phyloP scores from a whole-genome alignment of 2,329 filamentous ascomycete genomes.

The Colletotrichum theobromicola region DNA sequence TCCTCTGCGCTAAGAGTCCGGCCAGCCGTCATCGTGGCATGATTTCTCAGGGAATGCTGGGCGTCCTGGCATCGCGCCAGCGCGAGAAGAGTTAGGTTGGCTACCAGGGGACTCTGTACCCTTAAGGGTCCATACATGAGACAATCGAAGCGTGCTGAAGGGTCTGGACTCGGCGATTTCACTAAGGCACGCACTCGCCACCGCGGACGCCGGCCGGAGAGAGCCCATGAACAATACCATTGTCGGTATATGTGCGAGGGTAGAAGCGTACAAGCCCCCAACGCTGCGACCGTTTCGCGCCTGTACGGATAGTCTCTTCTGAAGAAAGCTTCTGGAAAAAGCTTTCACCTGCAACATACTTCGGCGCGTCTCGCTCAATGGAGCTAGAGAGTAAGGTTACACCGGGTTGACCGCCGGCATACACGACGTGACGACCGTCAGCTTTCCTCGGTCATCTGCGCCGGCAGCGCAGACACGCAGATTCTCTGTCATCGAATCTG shows the following conservation, averaged over 20 bases:
- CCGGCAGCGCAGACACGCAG: not conserved
- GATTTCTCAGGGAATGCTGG: not conserved
- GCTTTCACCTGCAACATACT: not conserved
- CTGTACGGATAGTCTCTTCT: not conserved
- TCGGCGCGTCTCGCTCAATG: not conserved
- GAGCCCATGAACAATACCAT: not conserved
- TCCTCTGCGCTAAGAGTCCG: not conserved
- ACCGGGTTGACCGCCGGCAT: not conserved
- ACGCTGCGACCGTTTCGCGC: not conserved
- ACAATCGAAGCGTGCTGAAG: not conserved
- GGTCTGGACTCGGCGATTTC: conserved; percentile 5
- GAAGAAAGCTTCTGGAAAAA: not conserved
- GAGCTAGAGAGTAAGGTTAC: not conserved
- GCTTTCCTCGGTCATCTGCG: not conserved
- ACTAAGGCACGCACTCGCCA: not conserved
- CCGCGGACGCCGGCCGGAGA: not conserved
- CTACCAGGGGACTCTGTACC: not conserved
- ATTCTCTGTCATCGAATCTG: not conserved
- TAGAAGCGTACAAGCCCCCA: not conserved
- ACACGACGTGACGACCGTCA: not conserved
- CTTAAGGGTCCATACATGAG: not conserved
- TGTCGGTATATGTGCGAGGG: not conserved
- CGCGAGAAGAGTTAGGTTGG: not conserved
- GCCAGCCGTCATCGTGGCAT: not conserved
- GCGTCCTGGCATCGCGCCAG: not conserved